A percentile compares a stretch with the other conserved stretches of the same genome.
Conservation (phyloP, 306 rosid genomes). For the Dalbergia cochinchinensis region DNA sequence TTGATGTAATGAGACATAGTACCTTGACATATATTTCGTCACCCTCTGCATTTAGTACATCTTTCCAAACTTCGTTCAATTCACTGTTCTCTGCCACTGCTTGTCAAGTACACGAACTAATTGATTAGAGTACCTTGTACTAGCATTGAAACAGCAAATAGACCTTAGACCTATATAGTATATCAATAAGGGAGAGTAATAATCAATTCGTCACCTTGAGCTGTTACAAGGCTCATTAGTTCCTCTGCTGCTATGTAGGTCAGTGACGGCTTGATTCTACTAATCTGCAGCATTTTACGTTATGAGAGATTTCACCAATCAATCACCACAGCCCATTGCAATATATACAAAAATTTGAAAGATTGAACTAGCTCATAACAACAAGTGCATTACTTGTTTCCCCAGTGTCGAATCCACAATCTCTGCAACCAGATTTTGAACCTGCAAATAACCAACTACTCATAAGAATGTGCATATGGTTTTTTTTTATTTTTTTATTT, state of each 20-base stretch:
- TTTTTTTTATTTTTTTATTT: too few relatives aligned
- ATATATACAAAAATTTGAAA: conserved; percentile 28
- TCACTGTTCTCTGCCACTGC: conserved; percentile 91
- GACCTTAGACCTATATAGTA: conserved; percentile 19
- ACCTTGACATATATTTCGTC: conserved; percentile 97
- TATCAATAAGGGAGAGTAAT: conserved; percentile 22
- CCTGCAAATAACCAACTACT: conserved; percentile 59
- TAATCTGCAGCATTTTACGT: conserved; percentile 61
- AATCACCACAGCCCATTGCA: conserved; percentile 18
- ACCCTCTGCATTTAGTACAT: conserved; percentile 86
- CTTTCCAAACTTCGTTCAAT: conserved; percentile 95
- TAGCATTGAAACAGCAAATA: conserved; percentile 24
- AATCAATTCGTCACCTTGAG: conserved; percentile 72
- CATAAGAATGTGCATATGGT: not conserved
- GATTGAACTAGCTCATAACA: conserved; percentile 34
- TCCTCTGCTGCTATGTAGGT: conserved; percentile 91
- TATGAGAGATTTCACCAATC: not conserved
- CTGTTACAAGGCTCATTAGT: conserved; percentile 97
- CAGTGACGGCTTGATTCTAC: conserved; percentile 82
- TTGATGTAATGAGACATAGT: too few relatives aligned
- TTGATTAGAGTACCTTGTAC: not conserved
- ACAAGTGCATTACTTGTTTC: conserved; percentile 75
- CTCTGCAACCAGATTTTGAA: conserved; percentile 91
- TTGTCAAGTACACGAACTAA: conserved; percentile 31
- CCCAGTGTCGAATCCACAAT: conserved; percentile 88